Percentiles rank a stretch among this genome's conserved stretches.
phyloP scores from a whole-genome alignment of 306 rosid genomes.

The Castanospermum australe region DNA sequence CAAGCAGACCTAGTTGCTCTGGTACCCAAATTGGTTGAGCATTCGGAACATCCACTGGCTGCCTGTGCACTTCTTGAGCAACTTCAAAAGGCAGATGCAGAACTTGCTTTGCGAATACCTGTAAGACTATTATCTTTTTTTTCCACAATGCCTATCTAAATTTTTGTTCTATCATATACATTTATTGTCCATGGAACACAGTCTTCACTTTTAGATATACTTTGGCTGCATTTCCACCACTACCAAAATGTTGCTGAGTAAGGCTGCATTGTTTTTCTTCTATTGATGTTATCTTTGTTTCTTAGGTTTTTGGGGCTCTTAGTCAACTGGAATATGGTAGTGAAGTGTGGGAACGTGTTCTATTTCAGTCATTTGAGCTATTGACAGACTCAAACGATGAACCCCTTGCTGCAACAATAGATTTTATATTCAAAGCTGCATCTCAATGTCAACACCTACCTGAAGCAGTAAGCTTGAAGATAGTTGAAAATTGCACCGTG shows the following conservation, averaged over 20 bases:
- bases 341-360: slow-evolving; percentile 93
- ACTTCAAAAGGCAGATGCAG: slow-evolving; percentile 91
- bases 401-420: slow-evolving; percentile 76
- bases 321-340: slow-evolving; percentile 90
- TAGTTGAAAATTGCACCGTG: slow-evolving; percentile 23
- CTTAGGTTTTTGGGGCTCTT: slow-evolving; percentile 87
- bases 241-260: not conserved
- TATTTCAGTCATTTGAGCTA: slow-evolving; percentile 80
- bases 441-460: slow-evolving; percentile 98
- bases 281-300: slow-evolving; percentile 25
- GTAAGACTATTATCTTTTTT: slow-evolving; percentile 50
- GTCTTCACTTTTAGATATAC: not conserved
- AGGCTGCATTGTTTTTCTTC: slow-evolving; percentile 24
- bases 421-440: slow-evolving; percentile 91
- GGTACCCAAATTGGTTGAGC: slow-evolving; percentile 95
- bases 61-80: slow-evolving; percentile 90
- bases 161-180: slow-evolving; percentile 8
- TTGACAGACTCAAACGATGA: slow-evolving; percentile 86
- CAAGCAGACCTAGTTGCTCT: slow-evolving; percentile 87
- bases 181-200: not conserved
- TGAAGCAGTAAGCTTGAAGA: slow-evolving; percentile 76
- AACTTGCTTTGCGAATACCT: slow-evolving; percentile 78
- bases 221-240: not conserved
- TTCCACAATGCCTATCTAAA: slow-evolving; percentile 17
- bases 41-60: slow-evolving; percentile 92